Evolutionary conservation across 2,329 filamentous ascomycete genomes (phyloP), one percentile per base, ranked within the genome.

Genomic region (Cladophialophora bantiana): DNA sequence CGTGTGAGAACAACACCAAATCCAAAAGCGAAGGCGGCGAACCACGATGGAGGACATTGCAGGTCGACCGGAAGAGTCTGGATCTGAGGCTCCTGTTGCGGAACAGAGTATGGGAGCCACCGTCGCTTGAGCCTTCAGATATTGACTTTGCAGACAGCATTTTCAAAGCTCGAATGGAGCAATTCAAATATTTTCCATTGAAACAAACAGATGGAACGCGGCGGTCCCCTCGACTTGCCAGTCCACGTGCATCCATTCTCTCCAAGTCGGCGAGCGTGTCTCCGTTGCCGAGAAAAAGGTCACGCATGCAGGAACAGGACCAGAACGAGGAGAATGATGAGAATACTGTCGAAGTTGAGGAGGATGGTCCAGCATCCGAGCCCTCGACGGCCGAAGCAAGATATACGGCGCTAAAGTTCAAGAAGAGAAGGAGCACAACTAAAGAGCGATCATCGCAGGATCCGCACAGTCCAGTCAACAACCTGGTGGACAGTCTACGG

Each of bases 401-500:
- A 12, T n/a, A 40, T 32, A 26, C 52, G 45, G 54, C 61, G 35
- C 65, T 65, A 3, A 64, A 12, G 15, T 15, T 50, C 12, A 72
- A 71, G 45, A 70, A 71, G 59, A 66, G 54, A 52, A 52, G 68
- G 52, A 71, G 65, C 55, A 70, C 69, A 18, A 70, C 68, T 7
- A 71, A 71, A 62, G 60, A 71, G 20, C 62, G 68, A 20, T 66
- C 69, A 12, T 68, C 65, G 7, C 26, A 59, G 6, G 69, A 71
- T 59, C 68, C 65, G 48, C 55, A 68, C 48, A 67, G 56, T 62
- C 72, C 65, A 69, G 69, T 5, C 59, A 81, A 79, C 64, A 77
- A 77, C 64, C 79, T 84, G 66, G 77, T 76, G 55, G 82, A 84
- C 74, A 80, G 80, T 35, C 79, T 84, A 58, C 78, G 78, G 0